Evolutionary conservation across 1,139 yeast species (phyloP).

Genomic region (Hyphopichia buzzinii): DNA sequence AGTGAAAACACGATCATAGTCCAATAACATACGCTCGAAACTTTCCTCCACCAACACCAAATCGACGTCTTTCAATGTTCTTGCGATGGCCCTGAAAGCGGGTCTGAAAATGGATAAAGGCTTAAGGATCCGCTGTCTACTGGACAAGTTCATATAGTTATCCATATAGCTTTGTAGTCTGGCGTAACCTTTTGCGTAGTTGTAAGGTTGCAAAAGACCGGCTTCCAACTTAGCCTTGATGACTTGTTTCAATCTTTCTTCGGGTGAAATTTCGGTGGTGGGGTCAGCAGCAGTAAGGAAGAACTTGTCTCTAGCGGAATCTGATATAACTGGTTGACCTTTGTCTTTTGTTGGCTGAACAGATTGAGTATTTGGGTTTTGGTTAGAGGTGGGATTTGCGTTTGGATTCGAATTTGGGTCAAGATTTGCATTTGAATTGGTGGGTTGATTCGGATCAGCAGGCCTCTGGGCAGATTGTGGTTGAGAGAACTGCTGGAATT

Average conservation of each 20-base stretch:
- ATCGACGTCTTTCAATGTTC: conserved; percentile 88
- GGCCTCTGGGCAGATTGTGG: conserved; percentile 2
- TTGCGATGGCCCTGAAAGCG: conserved; percentile 90
- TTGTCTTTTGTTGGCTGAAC: conserved; percentile 12
- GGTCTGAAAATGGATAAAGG: conserved; percentile 89
- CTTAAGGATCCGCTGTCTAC: conserved; percentile 82
- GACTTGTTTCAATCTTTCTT: conserved; percentile 91
- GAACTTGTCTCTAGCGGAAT: conserved; percentile 88
- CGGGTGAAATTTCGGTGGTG: conserved; percentile 90
- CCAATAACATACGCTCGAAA: conserved; percentile 89
- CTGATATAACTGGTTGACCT: conserved; percentile 54
- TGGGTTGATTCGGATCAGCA: neutral
- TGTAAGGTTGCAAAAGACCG: conserved; percentile 87
- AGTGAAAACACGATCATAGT: conserved; percentile 93
- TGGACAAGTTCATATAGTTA: conserved; percentile 81
- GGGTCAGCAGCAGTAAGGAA: conserved; percentile 98
- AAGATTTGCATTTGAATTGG: neutral
- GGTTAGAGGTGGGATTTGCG: neutral
- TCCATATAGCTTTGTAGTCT: conserved; percentile 90
- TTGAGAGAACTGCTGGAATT: conserved; percentile 4
- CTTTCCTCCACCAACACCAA: conserved; percentile 90
- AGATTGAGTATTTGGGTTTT: conserved; percentile 4
- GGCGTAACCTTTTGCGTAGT: conserved; percentile 92
- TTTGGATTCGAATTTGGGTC: neutral
- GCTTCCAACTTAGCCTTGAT: conserved; percentile 94